A percentile compares a stretch with the other conserved stretches of the same genome.
phyloP scores from a whole-genome alignment of 495 filamentous ascomycete species.

The Cercophora scortea region DNA sequence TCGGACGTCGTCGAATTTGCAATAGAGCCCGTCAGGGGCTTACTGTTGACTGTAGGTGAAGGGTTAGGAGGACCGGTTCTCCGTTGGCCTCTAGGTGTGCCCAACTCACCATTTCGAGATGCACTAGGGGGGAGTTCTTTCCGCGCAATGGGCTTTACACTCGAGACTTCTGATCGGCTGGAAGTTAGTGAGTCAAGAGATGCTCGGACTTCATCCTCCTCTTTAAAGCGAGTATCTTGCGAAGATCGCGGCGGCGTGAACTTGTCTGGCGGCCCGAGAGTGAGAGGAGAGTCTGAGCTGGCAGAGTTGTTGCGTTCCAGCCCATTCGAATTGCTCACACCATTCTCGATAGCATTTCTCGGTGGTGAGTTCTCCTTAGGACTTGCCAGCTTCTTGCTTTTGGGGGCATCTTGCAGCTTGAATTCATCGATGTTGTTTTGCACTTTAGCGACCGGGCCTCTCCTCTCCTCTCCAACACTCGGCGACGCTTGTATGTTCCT shows the following conservation, averaged over 20 bases:
- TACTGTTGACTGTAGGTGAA: conserved; percentile 31
- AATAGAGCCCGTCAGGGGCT: conserved; percentile 17
- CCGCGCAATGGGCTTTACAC: conserved; percentile 34
- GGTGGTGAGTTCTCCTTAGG: conserved; percentile 61
- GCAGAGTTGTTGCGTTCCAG: conserved; percentile 18
- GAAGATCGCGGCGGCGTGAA: conserved; percentile 38
- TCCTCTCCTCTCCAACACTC: conserved; percentile 33
- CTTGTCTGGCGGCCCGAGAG: conserved; percentile 27
- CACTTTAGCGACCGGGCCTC: conserved; percentile 20
- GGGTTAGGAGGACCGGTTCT: conserved; percentile 2
- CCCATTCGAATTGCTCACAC: conserved; percentile 17
- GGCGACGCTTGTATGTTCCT: conserved; percentile 36
- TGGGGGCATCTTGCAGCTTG: conserved; percentile 68
- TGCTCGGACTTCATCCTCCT: conserved; percentile 34
- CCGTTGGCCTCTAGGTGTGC: neutral
- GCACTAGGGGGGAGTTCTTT: conserved; percentile 38
- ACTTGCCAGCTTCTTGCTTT: conserved; percentile 51
- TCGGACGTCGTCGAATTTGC: conserved; percentile 7
- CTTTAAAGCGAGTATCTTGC: conserved; percentile 38
- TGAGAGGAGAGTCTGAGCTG: conserved; percentile 22
- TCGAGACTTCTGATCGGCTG: conserved; percentile 14
- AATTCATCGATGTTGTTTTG: conserved; percentile 47
- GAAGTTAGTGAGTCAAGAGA: conserved; percentile 31
- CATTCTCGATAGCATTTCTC: conserved; percentile 19
- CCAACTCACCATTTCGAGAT: conserved; percentile 29